These are phyloP conservation scores for Benincasa hispida DNA, from an alignment of 306 rosid genomes.

Conservation along the genomic window DNA sequence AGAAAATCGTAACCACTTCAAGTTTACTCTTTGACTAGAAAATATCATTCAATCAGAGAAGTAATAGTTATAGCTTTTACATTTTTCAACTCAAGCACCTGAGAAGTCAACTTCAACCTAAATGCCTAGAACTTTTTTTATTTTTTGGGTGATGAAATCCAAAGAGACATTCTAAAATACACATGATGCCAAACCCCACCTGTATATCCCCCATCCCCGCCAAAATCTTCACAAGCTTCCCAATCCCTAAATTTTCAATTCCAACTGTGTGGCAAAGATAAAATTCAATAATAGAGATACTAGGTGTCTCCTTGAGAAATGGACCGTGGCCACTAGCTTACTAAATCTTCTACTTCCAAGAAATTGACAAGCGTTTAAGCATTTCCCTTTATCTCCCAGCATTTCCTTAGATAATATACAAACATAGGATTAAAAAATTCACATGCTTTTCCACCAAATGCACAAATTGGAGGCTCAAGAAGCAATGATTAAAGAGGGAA, in stretches of 20 bases:
- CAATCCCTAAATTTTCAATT: background rate
- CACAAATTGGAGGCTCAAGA: background rate
- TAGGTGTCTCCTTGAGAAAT: background rate
- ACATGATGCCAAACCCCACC: background rate
- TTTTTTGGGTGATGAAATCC: background rate
- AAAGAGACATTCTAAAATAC: background rate
- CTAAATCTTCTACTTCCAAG: background rate
- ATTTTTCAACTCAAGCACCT: background rate
- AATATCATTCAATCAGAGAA: background rate
- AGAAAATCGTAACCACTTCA: background rate
- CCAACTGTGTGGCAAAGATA: background rate
- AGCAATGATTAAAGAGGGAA: background rate
- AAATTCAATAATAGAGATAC: background rate
- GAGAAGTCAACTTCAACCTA: background rate
- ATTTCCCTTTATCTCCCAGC: background rate
- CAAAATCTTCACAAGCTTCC: background rate
- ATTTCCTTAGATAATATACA: background rate
- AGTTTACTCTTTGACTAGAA: background rate
- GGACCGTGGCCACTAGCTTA: background rate
- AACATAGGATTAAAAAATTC: background rate
- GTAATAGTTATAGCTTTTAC: background rate
- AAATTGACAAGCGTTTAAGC: background rate
- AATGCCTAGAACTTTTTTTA: background rate
- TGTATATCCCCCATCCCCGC: background rate
- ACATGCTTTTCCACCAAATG: background rate